A percentile compares a stretch with the other conserved stretches of the same genome.
Evolutionary conservation across 345 rosid species (phyloP).

Genomic region (Syzygium aromaticum): DNA sequence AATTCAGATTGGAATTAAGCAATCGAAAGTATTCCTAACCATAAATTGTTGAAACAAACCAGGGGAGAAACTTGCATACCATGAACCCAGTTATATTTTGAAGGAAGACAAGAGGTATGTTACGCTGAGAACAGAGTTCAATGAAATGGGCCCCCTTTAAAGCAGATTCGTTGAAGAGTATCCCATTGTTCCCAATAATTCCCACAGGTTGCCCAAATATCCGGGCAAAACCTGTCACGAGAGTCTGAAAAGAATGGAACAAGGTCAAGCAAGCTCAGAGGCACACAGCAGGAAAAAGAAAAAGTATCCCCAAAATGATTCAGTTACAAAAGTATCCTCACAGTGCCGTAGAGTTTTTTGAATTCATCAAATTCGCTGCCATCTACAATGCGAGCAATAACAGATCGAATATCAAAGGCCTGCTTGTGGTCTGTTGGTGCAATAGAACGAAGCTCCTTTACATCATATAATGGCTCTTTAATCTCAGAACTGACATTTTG

Average conservation of each 20-base stretch:
- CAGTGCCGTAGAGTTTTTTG: slow-evolving; percentile 94
- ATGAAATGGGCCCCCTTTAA: slow-evolving; percentile 94
- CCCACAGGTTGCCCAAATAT: slow-evolving; percentile 84
- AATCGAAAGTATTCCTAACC: background rate
- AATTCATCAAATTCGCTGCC: slow-evolving; percentile 96
- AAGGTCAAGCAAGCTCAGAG: background rate
- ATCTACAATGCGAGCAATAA: slow-evolving; percentile 88
- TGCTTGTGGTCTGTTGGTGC: slow-evolving; percentile 92
- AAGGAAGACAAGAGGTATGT: slow-evolving; percentile 83
- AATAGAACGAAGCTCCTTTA: slow-evolving; percentile 73
- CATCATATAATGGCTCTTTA: slow-evolving; percentile 75
- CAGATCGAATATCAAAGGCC: slow-evolving; percentile 81
- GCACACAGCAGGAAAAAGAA: background rate
- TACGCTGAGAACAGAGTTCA: slow-evolving; percentile 80
- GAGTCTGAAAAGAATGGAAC: slow-evolving; percentile 47
- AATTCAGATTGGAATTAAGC: background rate
- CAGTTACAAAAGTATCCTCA: slow-evolving; percentile 37
- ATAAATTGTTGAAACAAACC: background rate
- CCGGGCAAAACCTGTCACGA: slow-evolving; percentile 85
- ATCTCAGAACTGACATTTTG: slow-evolving; percentile 26
- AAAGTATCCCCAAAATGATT: background rate
- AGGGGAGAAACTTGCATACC: slow-evolving; percentile 31
- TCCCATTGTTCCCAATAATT: slow-evolving; percentile 89
- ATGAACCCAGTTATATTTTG: slow-evolving; percentile 96
- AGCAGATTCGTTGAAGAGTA: slow-evolving; percentile 89